Evolutionary conservation across 2,329 filamentous ascomycete genomes (phyloP).

Genomic region (Colletotrichum cuscutae): DNA sequence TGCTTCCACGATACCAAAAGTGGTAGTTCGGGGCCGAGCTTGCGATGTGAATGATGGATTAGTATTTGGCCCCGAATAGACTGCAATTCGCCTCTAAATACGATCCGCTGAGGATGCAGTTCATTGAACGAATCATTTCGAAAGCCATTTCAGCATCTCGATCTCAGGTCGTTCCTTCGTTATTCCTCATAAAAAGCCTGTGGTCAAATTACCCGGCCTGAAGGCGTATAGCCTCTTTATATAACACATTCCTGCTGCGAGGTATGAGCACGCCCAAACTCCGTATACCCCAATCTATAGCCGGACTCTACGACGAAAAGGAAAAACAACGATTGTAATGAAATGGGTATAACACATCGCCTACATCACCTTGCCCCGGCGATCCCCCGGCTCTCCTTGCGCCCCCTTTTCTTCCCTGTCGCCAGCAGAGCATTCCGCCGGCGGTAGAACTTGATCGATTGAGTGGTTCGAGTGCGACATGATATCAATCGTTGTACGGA

Average conservation of each 20-base stretch:
- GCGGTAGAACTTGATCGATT: neutral
- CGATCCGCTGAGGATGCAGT: neutral
- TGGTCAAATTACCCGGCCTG: neutral
- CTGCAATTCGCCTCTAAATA: neutral
- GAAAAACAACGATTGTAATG: neutral
- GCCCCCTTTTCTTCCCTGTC: neutral
- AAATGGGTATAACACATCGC: neutral
- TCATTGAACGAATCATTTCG: neutral
- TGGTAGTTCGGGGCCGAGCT: neutral
- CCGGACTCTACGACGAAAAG: neutral
- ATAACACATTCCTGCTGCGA: neutral
- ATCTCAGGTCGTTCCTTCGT: neutral
- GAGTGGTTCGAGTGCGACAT: slow-evolving; percentile 17
- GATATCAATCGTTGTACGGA: slow-evolving; percentile 31
- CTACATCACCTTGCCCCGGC: neutral
- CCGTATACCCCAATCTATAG: neutral
- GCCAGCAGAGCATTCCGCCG: slow-evolving; percentile 3
- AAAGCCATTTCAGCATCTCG: neutral
- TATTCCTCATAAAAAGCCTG: neutral
- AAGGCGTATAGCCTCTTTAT: neutral
- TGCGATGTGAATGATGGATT: neutral
- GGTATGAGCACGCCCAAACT: neutral
- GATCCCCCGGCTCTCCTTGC: neutral
- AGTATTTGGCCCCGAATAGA: neutral
- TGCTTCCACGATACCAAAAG: neutral